Percentiles rank a stretch among this genome's conserved stretches.
Evolutionary conservation across 1,139 yeast species (phyloP).

Genomic region (Pichia inconspicua): DNA sequence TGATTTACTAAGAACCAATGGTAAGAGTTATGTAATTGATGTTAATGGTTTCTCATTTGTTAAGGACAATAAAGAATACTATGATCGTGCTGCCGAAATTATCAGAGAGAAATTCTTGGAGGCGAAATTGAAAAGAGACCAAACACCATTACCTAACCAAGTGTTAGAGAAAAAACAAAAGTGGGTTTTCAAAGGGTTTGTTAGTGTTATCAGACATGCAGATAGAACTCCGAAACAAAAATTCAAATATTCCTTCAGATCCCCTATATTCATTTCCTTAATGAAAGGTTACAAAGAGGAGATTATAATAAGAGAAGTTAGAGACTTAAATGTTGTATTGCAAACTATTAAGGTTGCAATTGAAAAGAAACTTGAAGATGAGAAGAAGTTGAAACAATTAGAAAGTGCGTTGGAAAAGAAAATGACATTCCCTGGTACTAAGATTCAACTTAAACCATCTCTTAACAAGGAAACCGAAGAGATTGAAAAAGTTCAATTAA

Average conservation of each 20-base stretch:
- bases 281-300: slow-evolving; percentile 94
- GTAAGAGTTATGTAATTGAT: slow-evolving; percentile 87
- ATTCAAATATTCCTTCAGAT: slow-evolving; percentile 87
- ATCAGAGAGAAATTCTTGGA: slow-evolving; percentile 63
- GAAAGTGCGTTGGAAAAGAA: slow-evolving; percentile 83
- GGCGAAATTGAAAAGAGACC: slow-evolving; percentile 36
- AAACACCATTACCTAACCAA: slow-evolving; percentile 9
- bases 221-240: slow-evolving; percentile 99
- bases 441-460: slow-evolving; percentile 90
- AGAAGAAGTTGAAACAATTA: slow-evolving; percentile 64
- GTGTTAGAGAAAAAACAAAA: slow-evolving; percentile 70
- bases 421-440: slow-evolving; percentile 88
- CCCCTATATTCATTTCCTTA: slow-evolving; percentile 77
- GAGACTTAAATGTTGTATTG: slow-evolving; percentile 77
- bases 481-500: slow-evolving; percentile 92
- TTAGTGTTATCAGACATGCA: slow-evolving; percentile 90
- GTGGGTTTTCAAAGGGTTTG: slow-evolving; percentile 94
- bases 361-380: slow-evolving; percentile 71
- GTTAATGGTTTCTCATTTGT: slow-evolving; percentile 98
- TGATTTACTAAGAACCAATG: slow-evolving; percentile 83
- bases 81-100: slow-evolving; percentile 75
- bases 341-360: slow-evolving; percentile 80
- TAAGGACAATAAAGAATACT: slow-evolving; percentile 81
- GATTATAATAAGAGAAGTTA: slow-evolving; percentile 85
- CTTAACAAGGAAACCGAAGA: slow-evolving; percentile 48